Base-by-base conservation (phyloP, 2,329 filamentous ascomycete genomes). In the Acephala macrosclerotiorum region DNA sequence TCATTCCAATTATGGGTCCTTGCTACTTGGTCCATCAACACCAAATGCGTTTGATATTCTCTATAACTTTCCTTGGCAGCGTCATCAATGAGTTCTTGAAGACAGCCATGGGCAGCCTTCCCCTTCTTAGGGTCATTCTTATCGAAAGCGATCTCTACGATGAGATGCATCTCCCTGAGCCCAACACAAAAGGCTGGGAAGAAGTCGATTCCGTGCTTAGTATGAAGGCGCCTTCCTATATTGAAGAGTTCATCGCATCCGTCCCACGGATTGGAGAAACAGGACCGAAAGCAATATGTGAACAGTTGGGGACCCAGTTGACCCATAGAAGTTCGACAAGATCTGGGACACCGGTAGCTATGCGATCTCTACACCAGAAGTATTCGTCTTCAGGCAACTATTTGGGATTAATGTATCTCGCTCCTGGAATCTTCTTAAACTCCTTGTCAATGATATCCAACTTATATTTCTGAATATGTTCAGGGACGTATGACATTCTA, bases 101-200 rank as follows among this genome's bases (percentile, higher is more conserved):
- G 79, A n/a, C 80, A 69, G 51, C 70, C 66, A 65, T 78, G 74
- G 18, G 79, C 78, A 63, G 76, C 74, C 29, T 75, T 68, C 67
- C 81, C 78, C 56, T 73, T 70, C 1, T 80, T 78, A 0, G 77
- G 68, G 22, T 65, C 58, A n/a, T 51, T 65, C 38, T 60, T 56
- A 47, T 68, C 66, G 26, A 57, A 68, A n/a, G 55, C 57, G 11
- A 68, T 38, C 42, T 42, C 60, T 33, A 61, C 80, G 62, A 86
- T 86, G 70, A 84, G 80, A 71, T 85, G 83, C 78, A 86, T 85
- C 73, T 86, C 83, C 20, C 83, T 76, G 66, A 83, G 79, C 1
- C 82, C 82, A 6, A 86, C 80, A 60, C 80, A 80, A 55, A 85
- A 82, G 1, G 81, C 82, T 3, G 81, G 79, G 66, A 85, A 81